These are phyloP conservation scores for Amanita phalloides DNA, from an alignment of 768 basidiomycete genomes.

Conservation along the genomic window DNA sequence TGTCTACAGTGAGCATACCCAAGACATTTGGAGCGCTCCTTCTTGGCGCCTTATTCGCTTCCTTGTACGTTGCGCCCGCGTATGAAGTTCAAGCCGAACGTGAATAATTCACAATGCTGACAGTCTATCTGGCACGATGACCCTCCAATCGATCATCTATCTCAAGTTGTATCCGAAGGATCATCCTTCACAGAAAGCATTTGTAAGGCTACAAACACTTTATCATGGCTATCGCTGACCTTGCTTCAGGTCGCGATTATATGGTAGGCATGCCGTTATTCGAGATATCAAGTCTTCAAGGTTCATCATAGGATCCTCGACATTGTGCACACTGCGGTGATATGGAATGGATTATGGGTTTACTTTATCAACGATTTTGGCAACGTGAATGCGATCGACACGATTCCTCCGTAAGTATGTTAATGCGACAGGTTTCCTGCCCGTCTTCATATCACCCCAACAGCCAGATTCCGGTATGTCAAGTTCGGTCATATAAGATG, in stretches of 20 bases:
- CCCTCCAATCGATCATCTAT: slow-evolving; percentile 15
- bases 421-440: not conserved
- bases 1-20: slow-evolving; percentile 14
- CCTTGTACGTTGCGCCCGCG: slow-evolving; percentile 14
- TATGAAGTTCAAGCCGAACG: not conserved
- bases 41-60: slow-evolving; percentile 25
- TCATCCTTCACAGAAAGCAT: slow-evolving; percentile 1
- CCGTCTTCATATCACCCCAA: not conserved
- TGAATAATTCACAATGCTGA: not conserved
- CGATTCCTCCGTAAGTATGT: slow-evolving; percentile 14
- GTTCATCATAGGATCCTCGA: slow-evolving; percentile 14
- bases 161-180: slow-evolving; percentile 10
- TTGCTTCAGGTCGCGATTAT: not conserved
- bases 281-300: not conserved
- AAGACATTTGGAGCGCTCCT: slow-evolving; percentile 27
- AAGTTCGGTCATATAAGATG: not conserved
- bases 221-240: not conserved
- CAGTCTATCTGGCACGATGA: slow-evolving; percentile 22
- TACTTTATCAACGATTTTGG: slow-evolving; percentile 16
- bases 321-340: slow-evolving; percentile 14
- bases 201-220: slow-evolving; percentile 7
- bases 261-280: not conserved
- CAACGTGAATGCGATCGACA: slow-evolving; percentile 7
- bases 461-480: slow-evolving; percentile 1
- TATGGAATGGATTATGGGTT: slow-evolving; percentile 16